A percentile compares a stretch with the other conserved stretches of the same genome.
phyloP scores from a whole-genome alignment of 495 filamentous ascomycete species.

The Tuber microsphaerosporum region DNA sequence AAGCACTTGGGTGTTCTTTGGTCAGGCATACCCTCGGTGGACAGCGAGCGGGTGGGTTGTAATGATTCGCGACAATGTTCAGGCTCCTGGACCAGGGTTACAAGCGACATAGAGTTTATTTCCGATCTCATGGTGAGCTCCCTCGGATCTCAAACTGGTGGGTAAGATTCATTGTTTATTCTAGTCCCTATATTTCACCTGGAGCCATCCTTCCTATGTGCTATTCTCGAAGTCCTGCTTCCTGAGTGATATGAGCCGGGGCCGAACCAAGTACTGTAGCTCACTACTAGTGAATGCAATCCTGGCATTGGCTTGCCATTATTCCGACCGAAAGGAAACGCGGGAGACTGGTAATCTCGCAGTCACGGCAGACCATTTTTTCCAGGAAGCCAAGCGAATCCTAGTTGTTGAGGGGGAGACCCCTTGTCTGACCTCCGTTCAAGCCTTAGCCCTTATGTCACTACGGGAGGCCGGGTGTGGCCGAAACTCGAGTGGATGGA shows the following conservation, averaged over 20 bases:
- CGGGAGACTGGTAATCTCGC: slow-evolving; percentile 51
- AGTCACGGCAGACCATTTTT: slow-evolving; percentile 54
- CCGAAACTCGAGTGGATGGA: slow-evolving; percentile 60
- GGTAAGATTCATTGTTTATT: neutral
- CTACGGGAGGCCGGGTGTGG: slow-evolving; percentile 59
- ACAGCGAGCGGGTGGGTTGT: neutral
- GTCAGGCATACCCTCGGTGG: neutral
- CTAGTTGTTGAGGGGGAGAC: slow-evolving; percentile 50
- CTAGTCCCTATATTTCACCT: slow-evolving; percentile 63
- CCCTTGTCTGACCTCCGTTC: slow-evolving; percentile 64
- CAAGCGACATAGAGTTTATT: slow-evolving; percentile 52
- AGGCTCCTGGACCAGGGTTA: slow-evolving; percentile 56
- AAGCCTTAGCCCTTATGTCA: slow-evolving; percentile 70
- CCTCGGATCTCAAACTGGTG: neutral
- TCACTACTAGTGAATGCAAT: slow-evolving; percentile 69
- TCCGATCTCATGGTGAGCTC: slow-evolving; percentile 53
- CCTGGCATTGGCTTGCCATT: slow-evolving; percentile 64
- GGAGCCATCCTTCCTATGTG: slow-evolving; percentile 70
- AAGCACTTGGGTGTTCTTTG: neutral
- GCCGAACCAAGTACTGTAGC: slow-evolving; percentile 59
- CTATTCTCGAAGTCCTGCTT: slow-evolving; percentile 68
- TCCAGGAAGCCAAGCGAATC: slow-evolving; percentile 57
- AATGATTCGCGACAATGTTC: slow-evolving; percentile 28
- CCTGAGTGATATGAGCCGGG: slow-evolving; percentile 54
- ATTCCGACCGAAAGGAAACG: slow-evolving; percentile 59